Percentiles rank a stretch among this genome's conserved stretches.
Conservation (phyloP, 352 stramenopile species). For the Phytophthora brassicae region DNA sequence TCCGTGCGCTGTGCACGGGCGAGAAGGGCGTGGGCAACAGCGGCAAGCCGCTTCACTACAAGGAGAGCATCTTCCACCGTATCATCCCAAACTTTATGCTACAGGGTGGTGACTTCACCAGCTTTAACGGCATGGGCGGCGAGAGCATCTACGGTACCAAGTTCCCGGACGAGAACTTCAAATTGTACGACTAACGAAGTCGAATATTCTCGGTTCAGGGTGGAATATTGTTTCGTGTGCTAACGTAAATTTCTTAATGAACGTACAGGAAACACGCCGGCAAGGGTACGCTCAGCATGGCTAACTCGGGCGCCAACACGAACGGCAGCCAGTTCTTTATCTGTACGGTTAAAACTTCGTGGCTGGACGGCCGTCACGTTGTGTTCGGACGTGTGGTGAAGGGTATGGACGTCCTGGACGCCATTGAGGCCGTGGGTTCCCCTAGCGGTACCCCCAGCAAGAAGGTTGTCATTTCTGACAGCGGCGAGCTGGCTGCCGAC, state of each 20-base stretch:
- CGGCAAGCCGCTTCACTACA: constrained; percentile 97
- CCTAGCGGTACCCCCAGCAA: constrained; percentile 85
- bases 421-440: constrained; percentile 94
- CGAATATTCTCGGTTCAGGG: background rate
- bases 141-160: constrained; percentile 82
- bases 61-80: constrained; percentile 95
- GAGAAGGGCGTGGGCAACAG: constrained; percentile 94
- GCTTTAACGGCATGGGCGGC: constrained; percentile 75
- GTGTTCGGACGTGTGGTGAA: constrained; percentile 95
- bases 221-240: background rate
- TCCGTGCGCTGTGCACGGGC: constrained; percentile 97
- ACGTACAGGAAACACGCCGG: constrained; percentile 71
- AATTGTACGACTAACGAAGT: constrained; percentile 43
- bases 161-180: constrained; percentile 88
- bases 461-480: constrained; percentile 93
- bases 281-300: constrained; percentile 78
- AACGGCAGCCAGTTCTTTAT: constrained; percentile 99
- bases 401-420: constrained; percentile 96
- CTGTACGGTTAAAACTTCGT: constrained; percentile 90
- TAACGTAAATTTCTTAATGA: too few species aligned
- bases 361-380: constrained; percentile 86
- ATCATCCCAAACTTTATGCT: constrained; percentile 96
- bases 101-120: constrained; percentile 86
- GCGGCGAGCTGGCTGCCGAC: constrained; percentile 85
- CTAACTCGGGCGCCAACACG: constrained; percentile 82